phyloP scores from a whole-genome alignment of 2,329 filamentous ascomycete genomes.

The Epichloe hybrida region DNA sequence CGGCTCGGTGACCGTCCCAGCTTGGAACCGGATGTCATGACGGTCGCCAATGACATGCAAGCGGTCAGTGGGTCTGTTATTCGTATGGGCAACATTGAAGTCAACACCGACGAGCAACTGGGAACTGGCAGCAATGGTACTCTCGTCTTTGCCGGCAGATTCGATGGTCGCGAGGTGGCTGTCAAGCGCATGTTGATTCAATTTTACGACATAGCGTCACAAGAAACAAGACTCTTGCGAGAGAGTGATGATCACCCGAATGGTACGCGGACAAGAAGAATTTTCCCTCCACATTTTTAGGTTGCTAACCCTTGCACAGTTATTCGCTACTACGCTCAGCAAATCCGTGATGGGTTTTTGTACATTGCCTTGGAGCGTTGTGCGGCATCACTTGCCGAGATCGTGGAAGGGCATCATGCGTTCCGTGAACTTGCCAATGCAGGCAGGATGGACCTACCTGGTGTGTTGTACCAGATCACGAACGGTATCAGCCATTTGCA shows the following conservation, averaged over 20 bases:
- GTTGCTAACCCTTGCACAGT: conserved; percentile 35
- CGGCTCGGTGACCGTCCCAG: conserved; percentile 39
- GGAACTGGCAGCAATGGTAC: conserved; percentile 92
- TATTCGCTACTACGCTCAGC: conserved; percentile 89
- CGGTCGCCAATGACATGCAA: conserved; percentile 41
- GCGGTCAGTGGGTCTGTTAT: conserved; percentile 46
- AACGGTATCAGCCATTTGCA: conserved; percentile 83
- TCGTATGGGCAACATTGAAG: conserved; percentile 49
- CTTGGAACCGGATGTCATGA: conserved; percentile 49
- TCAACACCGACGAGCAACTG: conserved; percentile 48
- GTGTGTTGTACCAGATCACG: conserved; percentile 77
- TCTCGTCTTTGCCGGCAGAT: conserved; percentile 85
- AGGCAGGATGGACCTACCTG: conserved; percentile 62
- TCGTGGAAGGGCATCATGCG: conserved; percentile 61
- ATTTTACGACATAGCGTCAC: conserved; percentile 88
- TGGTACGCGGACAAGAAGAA: conserved; percentile 26
- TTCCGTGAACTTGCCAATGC: conserved; percentile 58
- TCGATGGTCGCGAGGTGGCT: conserved; percentile 83
- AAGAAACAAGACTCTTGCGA: conserved; percentile 79
- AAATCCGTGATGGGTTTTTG: conserved; percentile 76
- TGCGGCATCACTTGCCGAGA: conserved; percentile 82
- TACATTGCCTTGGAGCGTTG: conserved; percentile 95
- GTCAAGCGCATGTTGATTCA: conserved; percentile 95
- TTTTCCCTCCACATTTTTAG: not conserved
- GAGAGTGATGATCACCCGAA: conserved; percentile 95